Evolutionary conservation across 2,329 filamentous ascomycete genomes (phyloP), one percentile per base, ranked within the genome.

Genomic region (Penicillium sclerotiorum): DNA sequence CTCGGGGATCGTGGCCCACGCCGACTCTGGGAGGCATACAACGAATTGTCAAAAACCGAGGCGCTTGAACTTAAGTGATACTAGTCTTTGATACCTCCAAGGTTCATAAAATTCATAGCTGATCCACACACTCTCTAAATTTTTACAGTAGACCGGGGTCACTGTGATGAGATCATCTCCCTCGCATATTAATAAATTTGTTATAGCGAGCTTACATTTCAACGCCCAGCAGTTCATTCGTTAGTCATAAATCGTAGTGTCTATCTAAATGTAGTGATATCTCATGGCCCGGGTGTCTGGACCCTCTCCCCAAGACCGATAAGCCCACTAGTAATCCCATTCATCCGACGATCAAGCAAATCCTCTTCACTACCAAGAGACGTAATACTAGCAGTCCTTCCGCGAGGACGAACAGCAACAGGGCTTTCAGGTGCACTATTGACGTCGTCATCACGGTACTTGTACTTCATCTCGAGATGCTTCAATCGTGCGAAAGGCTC

Each of bases 341-440:
- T 73, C 80, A 83, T 83, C 28, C 80, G 70, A 30, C 80, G 67
- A 28, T 77, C 77, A 18, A 84, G 63, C 28, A 84, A 60, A 69
- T 84, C 81, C 56, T 83, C 80, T 53, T 80, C 76, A 52, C 80
- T 83, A 4, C 77, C 78, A 50, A 83, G 62, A 53, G 78, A 80
- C 25, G 75, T 71, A 54, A 80, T 69, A 59, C 79, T 82, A n/a
- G n/a, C n/a, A n/a, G n/a, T n/a, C 45, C 74, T 72, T 25, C 74
- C 59, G 11, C 65, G 53, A 3, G 59, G 56, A 15, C 56, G 58
- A n/a, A 57, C 38, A 4, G 44, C 45, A 5, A 55, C 42, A 3
- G 63, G 58, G 20, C 57, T 65, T 20, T 52, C 55, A 5, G 52
- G 53, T 1, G 49, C 55, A 40, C 63, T 59, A 9, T 59, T 60